Conservation (phyloP, 768 basidiomycete species). For the Dendrothele bispora region DNA sequence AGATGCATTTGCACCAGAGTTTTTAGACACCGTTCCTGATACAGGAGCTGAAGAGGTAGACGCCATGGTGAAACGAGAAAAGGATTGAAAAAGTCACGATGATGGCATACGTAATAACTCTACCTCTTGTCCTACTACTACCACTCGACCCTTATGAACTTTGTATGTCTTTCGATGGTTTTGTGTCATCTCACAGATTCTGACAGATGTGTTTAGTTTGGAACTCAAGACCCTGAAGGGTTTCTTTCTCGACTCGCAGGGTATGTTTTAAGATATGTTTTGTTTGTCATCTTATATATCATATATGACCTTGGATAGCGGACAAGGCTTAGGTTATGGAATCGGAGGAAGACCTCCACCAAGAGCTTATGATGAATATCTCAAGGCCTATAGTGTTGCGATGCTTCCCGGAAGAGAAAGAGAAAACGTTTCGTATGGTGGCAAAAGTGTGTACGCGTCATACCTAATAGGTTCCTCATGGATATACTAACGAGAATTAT, state of each 20-base stretch:
- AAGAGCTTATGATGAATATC: conserved; percentile 85
- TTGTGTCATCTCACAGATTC: neutral
- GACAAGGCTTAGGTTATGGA: conserved; percentile 46
- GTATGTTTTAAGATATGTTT: conserved; percentile 35
- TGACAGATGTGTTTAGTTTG: conserved; percentile 30
- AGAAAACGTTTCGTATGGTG: conserved; percentile 93
- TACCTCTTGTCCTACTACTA: conserved; percentile 4
- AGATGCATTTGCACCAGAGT: conserved; percentile 65
- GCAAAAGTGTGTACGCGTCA: conserved; percentile 77
- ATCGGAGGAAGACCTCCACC: conserved; percentile 57
- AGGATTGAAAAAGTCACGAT: conserved; percentile 13
- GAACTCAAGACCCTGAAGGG: conserved; percentile 54
- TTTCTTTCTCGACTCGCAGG: conserved; percentile 68
- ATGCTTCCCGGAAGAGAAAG: conserved; percentile 87
- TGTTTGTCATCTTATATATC: neutral
- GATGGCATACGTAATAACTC: conserved; percentile 12
- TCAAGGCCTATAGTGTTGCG: conserved; percentile 93
- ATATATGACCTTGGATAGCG: conserved; percentile 32
- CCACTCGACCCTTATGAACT: conserved; percentile 36
- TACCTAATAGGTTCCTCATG: neutral
- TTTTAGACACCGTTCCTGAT: conserved; percentile 42
- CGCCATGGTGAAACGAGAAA: conserved; percentile 27
- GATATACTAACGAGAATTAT: neutral
- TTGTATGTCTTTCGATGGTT: conserved; percentile 43
- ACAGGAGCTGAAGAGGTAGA: conserved; percentile 31